phyloP scores from a whole-genome alignment of 176 grass and related monocot genomes.

The Musa beccarii region DNA sequence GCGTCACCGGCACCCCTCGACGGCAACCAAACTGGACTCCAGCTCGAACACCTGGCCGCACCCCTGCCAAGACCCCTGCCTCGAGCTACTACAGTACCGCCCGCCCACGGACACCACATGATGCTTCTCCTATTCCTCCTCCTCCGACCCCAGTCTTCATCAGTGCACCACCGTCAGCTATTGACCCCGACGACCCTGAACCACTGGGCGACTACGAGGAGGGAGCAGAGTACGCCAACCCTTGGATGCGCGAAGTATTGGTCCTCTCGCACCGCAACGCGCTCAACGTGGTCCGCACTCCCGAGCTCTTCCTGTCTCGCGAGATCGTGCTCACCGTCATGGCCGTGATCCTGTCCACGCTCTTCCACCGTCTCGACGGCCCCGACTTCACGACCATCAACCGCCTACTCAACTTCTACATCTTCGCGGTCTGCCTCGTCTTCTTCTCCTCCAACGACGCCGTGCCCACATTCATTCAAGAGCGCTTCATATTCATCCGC shows the following conservation, averaged over 20 bases:
- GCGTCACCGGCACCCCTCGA: constrained; percentile 42
- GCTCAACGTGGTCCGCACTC: constrained; percentile 56
- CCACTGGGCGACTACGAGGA: constrained; percentile 31
- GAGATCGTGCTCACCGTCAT: constrained; percentile 57
- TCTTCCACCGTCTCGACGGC: constrained; percentile 46
- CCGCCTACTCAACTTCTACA: constrained; percentile 72
- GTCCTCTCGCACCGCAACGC: constrained; percentile 53
- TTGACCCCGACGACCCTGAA: constrained; percentile 24
- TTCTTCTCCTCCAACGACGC: constrained; percentile 83
- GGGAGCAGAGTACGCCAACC: constrained; percentile 55
- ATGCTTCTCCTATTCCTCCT: constrained; percentile 25
- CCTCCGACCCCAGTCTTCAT: constrained; percentile 20
- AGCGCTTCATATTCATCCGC: constrained; percentile 82
- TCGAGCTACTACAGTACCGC: constrained; percentile 28
- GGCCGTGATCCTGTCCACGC: constrained; percentile 48
- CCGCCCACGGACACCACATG: constrained; percentile 20
- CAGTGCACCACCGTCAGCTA: constrained; percentile 29
- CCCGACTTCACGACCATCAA: constrained; percentile 34
- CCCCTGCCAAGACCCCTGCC: constrained; percentile 27
- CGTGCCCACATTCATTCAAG: constrained; percentile 69
- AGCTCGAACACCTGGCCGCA: constrained; percentile 34
- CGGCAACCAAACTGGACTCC: constrained; percentile 47
- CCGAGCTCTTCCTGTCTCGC: constrained; percentile 51
- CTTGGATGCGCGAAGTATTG: constrained; percentile 46
- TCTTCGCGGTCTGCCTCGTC: constrained; percentile 56